Percentiles rank a stretch among this genome's conserved stretches.
These are phyloP conservation scores for Cladobotryum mycophilum DNA, from an alignment of 2,329 filamentous ascomycete genomes.

Conservation along the genomic window DNA sequence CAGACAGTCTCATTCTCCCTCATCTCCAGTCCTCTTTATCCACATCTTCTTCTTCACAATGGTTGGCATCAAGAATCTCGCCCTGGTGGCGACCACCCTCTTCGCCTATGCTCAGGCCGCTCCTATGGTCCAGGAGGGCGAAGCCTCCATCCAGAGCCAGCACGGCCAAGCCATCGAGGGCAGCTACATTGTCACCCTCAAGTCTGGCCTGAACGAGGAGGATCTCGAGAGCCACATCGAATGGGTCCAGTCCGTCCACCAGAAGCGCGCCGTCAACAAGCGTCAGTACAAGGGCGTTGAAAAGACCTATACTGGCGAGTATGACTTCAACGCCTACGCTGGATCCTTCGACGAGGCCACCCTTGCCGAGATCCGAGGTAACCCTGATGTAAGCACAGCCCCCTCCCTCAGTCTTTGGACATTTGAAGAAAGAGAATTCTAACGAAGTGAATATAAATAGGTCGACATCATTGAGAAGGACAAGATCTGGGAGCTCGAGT, in stretches of 20 bases:
- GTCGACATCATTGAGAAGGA: slow-evolving; percentile 26
- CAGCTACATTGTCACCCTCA: slow-evolving; percentile 58
- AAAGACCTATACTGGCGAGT: slow-evolving; percentile 23
- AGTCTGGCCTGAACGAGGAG: slow-evolving; percentile 33
- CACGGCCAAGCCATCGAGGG: slow-evolving; percentile 25
- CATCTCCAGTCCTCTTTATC: not conserved
- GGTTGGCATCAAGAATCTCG: slow-evolving; percentile 25
- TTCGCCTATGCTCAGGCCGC: slow-evolving; percentile 17
- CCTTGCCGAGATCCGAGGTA: slow-evolving; percentile 34
- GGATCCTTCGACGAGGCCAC: slow-evolving; percentile 36
- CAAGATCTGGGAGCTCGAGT: slow-evolving; percentile 23
- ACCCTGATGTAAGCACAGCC: slow-evolving; percentile 33
- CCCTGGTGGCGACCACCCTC: slow-evolving; percentile 20
- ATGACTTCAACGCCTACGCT: slow-evolving; percentile 35
- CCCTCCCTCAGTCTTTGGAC: not conserved
- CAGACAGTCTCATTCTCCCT: not conserved
- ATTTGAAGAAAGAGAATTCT: not conserved
- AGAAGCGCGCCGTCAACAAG: slow-evolving; percentile 45
- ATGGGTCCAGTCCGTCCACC: slow-evolving; percentile 43
- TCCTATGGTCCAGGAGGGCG: slow-evolving; percentile 16
- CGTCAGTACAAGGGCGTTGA: slow-evolving; percentile 34
- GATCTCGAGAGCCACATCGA: slow-evolving; percentile 42
- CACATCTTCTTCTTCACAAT: slow-evolving; percentile 15
- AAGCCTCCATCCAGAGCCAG: slow-evolving; percentile 4
- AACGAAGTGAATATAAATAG: slow-evolving; percentile 12